Percentiles rank a stretch among this genome's conserved stretches.
Evolutionary conservation across 2,329 filamentous ascomycete species (phyloP).

Genomic region (Metarhizium humberi): DNA sequence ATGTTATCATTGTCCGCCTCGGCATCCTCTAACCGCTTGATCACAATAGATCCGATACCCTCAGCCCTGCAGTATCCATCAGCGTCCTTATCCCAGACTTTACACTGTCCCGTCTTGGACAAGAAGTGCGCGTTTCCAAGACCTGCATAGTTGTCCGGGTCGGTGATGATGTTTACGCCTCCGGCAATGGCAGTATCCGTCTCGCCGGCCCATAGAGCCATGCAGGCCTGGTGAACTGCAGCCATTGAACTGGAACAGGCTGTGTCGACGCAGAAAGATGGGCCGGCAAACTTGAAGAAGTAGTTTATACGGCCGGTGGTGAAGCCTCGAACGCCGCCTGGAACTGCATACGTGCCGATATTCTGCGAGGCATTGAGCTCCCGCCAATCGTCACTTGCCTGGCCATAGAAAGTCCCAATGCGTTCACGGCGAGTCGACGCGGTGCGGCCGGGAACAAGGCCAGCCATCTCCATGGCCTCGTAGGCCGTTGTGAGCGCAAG

Average conservation of each 20-base stretch:
- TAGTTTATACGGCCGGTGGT: slow-evolving; percentile 52
- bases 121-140: slow-evolving; percentile 58
- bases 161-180: slow-evolving; percentile 55
- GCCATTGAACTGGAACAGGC: slow-evolving; percentile 68
- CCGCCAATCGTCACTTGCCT: slow-evolving; percentile 1
- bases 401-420: background rate
- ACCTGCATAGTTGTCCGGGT: slow-evolving; percentile 55
- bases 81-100: slow-evolving; percentile 43
- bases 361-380: slow-evolving; percentile 4
- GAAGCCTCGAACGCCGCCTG: slow-evolving; percentile 41
- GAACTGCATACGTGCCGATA: slow-evolving; percentile 22
- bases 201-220: slow-evolving; percentile 28
- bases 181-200: slow-evolving; percentile 55
- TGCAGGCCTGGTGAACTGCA: slow-evolving; percentile 35
- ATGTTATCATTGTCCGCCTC: slow-evolving; percentile 53
- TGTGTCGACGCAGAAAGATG: slow-evolving; percentile 64
- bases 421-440: background rate
- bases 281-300: slow-evolving; percentile 68
- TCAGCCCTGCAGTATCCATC: slow-evolving; percentile 48
- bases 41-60: slow-evolving; percentile 34
- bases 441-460: background rate
- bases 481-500: background rate
- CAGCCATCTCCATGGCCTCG: slow-evolving; percentile 2
- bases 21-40: slow-evolving; percentile 40
- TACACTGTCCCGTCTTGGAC: slow-evolving; percentile 15